Evolutionary conservation across 495 filamentous ascomycete genomes (phyloP).

Genomic region (Podospora pseudoanserina): DNA sequence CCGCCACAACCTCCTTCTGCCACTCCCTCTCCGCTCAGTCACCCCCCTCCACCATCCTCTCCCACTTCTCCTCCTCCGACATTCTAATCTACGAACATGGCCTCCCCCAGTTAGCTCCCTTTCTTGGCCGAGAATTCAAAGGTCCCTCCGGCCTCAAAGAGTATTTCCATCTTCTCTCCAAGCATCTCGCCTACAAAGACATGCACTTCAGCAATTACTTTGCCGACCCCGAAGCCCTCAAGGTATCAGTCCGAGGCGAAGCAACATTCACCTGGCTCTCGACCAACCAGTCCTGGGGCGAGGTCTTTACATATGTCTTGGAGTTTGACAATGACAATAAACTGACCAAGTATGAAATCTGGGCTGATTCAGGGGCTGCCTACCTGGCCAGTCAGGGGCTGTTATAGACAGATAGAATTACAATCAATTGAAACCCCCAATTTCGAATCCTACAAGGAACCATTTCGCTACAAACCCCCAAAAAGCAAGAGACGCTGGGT

Average conservation of each 20-base stretch:
- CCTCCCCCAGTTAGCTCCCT: conserved; percentile 48
- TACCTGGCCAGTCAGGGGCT: conserved; percentile 53
- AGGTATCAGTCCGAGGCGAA: conserved; percentile 48
- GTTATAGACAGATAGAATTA: conserved; percentile 22
- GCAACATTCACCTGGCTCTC: conserved; percentile 50
- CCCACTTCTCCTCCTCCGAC: conserved; percentile 45
- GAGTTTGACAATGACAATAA: conserved; percentile 42
- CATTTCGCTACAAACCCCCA: neutral
- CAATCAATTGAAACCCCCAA: neutral
- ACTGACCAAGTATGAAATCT: conserved; percentile 54
- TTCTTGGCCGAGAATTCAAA: conserved; percentile 54
- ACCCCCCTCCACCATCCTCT: conserved; percentile 37
- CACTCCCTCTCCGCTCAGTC: conserved; percentile 41
- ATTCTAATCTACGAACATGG: conserved; percentile 54
- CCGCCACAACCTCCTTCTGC: conserved; percentile 45
- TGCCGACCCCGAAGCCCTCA: conserved; percentile 43
- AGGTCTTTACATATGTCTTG: conserved; percentile 56
- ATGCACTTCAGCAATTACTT: conserved; percentile 54
- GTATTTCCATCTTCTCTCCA: conserved; percentile 48
- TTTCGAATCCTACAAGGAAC: too few relatives aligned
- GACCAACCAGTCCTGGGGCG: conserved; percentile 55
- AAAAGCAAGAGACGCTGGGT: conserved; percentile 2
- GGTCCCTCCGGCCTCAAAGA: conserved; percentile 44
- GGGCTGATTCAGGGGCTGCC: conserved; percentile 63
- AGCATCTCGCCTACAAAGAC: conserved; percentile 41